A percentile compares a stretch with the other conserved stretches of the same genome.
These are phyloP conservation scores for Talaromyces amestolkiae DNA, from an alignment of 2,329 filamentous ascomycete genomes.

Conservation along the genomic window DNA sequence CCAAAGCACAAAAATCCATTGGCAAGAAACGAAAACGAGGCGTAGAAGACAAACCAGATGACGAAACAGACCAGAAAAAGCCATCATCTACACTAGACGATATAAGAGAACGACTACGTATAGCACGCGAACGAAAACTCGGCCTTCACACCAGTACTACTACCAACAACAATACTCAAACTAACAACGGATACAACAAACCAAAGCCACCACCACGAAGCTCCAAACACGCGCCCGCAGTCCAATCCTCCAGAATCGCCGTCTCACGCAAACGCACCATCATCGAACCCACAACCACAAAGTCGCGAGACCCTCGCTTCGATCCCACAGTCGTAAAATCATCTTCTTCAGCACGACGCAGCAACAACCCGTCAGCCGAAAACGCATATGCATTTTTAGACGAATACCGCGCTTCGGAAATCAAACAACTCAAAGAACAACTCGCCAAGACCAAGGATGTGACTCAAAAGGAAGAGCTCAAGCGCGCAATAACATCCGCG, in stretches of 20 bases:
- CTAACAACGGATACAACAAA: constrained; percentile 27
- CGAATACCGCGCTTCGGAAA: constrained; percentile 80
- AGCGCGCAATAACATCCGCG: constrained; percentile 72
- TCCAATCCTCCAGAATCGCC: constrained; percentile 76
- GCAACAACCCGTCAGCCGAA: constrained; percentile 47
- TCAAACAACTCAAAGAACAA: constrained; percentile 67
- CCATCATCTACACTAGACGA: constrained; percentile 36
- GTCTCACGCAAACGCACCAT: constrained; percentile 79
- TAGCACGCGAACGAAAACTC: constrained; percentile 43
- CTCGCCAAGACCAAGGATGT: constrained; percentile 67
- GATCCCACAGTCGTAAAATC: constrained; percentile 57
- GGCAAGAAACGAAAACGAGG: constrained; percentile 30
- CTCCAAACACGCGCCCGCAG: constrained; percentile 85
- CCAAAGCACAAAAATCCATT: constrained; percentile 69
- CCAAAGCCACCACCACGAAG: constrained; percentile 46
- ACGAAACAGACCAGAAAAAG: not conserved
- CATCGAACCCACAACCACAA: constrained; percentile 56
- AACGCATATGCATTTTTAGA: constrained; percentile 85
- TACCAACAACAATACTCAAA: not conserved
- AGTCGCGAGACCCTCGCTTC: constrained; percentile 84
- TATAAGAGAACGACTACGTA: constrained; percentile 40
- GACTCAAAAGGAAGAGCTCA: constrained; percentile 65
- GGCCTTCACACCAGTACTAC: constrained; percentile 3
- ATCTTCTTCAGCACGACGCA: constrained; percentile 23
- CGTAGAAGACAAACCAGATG: constrained; percentile 6